Conservation (phyloP, 2,329 filamentous ascomycete genomes). For the Metarhizium anisopliae region DNA sequence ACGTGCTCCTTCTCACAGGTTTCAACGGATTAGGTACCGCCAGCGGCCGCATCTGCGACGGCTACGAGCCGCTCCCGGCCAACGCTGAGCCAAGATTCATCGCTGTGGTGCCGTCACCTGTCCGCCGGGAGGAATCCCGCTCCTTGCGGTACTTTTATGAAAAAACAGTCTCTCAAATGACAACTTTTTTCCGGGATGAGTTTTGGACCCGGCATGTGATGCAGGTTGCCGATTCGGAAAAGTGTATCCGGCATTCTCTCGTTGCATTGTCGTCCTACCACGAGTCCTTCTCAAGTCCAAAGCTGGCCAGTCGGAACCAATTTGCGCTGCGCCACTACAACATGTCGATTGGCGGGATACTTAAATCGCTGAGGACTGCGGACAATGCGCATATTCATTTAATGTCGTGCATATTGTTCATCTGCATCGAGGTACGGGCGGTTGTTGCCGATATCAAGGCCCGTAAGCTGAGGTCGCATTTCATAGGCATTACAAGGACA, state of each 20-base stretch:
- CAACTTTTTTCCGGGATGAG: background rate
- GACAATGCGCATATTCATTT: background rate
- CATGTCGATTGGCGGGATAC: too few species aligned
- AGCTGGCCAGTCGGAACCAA: too few species aligned
- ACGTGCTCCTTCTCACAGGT: too few species aligned
- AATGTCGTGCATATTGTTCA: slow-evolving; percentile 1
- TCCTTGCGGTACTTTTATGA: background rate
- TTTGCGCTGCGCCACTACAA: too few species aligned
- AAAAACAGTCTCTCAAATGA: too few species aligned
- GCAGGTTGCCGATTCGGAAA: background rate
- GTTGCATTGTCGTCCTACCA: background rate
- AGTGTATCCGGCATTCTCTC: background rate
- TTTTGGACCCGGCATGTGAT: slow-evolving; percentile 1
- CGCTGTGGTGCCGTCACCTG: background rate
- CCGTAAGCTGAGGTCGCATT: background rate
- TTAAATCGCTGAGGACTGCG: too few species aligned
- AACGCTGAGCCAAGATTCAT: background rate
- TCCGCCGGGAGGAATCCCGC: background rate
- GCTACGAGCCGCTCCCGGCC: background rate
- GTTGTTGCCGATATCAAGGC: background rate
- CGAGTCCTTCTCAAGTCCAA: too few species aligned
- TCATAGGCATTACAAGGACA: too few species aligned
- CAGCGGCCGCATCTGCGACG: background rate
- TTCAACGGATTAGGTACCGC: background rate
- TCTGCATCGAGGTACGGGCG: background rate